Evolutionary conservation across 2,329 filamentous ascomycete species (phyloP).

Genomic region (Aschersonia sp.): DNA sequence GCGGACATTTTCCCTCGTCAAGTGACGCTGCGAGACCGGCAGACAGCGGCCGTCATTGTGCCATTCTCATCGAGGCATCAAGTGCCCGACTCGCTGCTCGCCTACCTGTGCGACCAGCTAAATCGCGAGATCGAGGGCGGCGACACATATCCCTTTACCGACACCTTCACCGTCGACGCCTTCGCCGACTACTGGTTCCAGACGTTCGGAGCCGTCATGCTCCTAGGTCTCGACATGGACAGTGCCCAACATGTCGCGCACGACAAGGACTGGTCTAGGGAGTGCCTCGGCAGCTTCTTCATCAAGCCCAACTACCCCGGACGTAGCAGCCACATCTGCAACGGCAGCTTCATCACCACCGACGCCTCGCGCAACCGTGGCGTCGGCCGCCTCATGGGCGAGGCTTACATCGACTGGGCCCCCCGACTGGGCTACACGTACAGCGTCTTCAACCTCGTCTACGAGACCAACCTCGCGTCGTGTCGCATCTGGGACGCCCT

Average conservation of each 20-base stretch:
- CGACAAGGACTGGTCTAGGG: constrained; percentile 60
- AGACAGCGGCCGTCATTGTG: constrained; percentile 71
- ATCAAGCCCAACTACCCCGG: constrained; percentile 91
- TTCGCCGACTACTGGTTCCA: constrained; percentile 85
- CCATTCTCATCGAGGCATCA: constrained; percentile 66
- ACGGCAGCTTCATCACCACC: constrained; percentile 66
- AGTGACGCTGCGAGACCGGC: constrained; percentile 70
- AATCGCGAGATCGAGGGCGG: constrained; percentile 86
- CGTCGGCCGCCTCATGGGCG: constrained; percentile 62
- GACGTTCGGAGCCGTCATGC: constrained; percentile 79
- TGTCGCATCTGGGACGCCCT: constrained; percentile 86
- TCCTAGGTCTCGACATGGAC: constrained; percentile 54
- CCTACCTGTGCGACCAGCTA: constrained; percentile 69
- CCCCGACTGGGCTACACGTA: constrained; percentile 77
- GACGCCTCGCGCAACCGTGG: constrained; percentile 60
- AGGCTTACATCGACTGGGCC: constrained; percentile 65
- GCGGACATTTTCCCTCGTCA: constrained; percentile 56
- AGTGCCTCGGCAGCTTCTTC: constrained; percentile 82
- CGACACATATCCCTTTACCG: constrained; percentile 82
- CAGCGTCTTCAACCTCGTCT: constrained; percentile 87
- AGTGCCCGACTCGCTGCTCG: constrained; percentile 60
- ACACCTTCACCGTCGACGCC: constrained; percentile 55
- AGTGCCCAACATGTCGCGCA: constrained; percentile 42
- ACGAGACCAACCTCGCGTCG: constrained; percentile 83
- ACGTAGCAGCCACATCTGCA: constrained; percentile 81